Conservation (phyloP, 768 basidiomycete genomes). For the Stropharia rugosoannulata region DNA sequence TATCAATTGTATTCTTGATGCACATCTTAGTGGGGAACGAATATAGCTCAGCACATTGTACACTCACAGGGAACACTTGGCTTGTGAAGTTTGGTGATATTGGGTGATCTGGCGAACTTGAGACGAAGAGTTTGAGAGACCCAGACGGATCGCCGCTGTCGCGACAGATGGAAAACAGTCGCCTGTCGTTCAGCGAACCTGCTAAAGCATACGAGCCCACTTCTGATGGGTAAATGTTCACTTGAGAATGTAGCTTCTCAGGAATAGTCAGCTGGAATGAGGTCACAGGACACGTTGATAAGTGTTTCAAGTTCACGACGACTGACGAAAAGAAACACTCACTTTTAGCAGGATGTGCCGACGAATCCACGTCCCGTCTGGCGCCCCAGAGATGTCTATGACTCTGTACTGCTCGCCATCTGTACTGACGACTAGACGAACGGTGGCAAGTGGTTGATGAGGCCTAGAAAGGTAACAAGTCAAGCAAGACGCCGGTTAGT, state of each 20-base stretch:
- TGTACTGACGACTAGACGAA: constrained; percentile 47
- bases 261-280: constrained; percentile 40
- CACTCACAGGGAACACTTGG: constrained; percentile 16
- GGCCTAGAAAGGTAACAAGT: constrained; percentile 15
- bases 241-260: constrained; percentile 35
- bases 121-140: constrained; percentile 51
- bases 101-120: constrained; percentile 42
- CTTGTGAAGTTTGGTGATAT: constrained; percentile 20
- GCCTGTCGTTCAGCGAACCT: constrained; percentile 36
- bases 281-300: not conserved
- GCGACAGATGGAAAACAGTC: constrained; percentile 40
- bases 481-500: not conserved
- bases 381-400: constrained; percentile 47
- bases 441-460: constrained; percentile 28
- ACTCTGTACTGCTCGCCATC: constrained; percentile 50
- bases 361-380: constrained; percentile 42
- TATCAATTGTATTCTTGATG: constrained; percentile 19
- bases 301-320: constrained; percentile 1
- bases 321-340: not conserved
- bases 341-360: constrained; percentile 47
- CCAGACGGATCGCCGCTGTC: constrained; percentile 46
- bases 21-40: constrained; percentile 14
- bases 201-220: constrained; percentile 44
- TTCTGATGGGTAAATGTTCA: constrained; percentile 47
- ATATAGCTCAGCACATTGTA: constrained; percentile 6